These are phyloP conservation scores for Lecanicillium sp. DNA, from an alignment of 2,329 filamentous ascomycete species.

Conservation along the genomic window DNA sequence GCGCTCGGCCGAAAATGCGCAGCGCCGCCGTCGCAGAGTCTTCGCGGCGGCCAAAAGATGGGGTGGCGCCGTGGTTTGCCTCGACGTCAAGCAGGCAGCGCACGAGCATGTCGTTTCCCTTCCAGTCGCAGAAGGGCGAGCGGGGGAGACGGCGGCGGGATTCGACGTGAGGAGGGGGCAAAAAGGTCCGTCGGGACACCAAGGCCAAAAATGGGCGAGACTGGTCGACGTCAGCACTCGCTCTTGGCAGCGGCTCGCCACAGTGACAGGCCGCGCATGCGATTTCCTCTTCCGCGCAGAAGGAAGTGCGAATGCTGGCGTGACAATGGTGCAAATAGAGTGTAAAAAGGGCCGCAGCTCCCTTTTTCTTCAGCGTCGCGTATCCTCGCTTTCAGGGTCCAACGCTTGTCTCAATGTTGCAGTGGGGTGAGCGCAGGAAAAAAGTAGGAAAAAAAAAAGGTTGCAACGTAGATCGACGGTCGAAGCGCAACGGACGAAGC, in stretches of 20 bases:
- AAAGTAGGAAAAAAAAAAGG: background rate
- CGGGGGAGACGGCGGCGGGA: too few species aligned
- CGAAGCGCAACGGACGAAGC: background rate
- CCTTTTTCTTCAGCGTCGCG: background rate
- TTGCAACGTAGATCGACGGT: conserved; percentile 7
- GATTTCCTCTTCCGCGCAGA: too few species aligned
- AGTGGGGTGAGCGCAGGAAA: background rate
- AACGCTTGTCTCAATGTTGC: conserved; percentile 1
- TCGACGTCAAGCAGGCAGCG: background rate
- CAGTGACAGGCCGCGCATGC: background rate
- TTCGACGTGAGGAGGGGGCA: background rate
- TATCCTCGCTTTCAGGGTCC: conserved; percentile 2
- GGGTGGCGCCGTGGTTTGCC: background rate
- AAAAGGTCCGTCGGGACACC: background rate
- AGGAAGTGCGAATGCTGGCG: too few species aligned
- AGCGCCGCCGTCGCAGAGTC: background rate
- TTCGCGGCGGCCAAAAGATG: background rate
- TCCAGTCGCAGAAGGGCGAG: background rate
- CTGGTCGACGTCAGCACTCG: conserved; percentile 2
- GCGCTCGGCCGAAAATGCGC: background rate
- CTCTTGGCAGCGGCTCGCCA: conserved; percentile 7
- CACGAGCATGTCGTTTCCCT: background rate
- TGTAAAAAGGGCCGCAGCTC: too few species aligned
- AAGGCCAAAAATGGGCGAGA: background rate
- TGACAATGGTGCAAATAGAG: too few species aligned